Conservation (phyloP, 2,329 filamentous ascomycete species). For the Neofusicoccum umdonicola region DNA sequence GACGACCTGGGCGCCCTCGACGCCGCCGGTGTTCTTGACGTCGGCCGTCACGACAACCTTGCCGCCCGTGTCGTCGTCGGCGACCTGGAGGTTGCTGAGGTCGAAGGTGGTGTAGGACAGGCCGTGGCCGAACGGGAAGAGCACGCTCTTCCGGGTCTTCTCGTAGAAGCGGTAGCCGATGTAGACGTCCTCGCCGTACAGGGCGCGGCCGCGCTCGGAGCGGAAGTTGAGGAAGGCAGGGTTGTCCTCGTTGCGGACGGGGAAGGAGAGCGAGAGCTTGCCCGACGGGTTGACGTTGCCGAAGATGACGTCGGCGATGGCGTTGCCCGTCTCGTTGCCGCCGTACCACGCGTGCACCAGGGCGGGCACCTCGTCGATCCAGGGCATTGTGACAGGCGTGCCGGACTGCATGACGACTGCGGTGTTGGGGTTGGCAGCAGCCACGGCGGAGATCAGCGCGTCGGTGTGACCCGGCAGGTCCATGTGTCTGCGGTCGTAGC, state of each 20-base stretch:
- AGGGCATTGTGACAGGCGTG: slow-evolving; percentile 67
- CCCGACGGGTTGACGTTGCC: slow-evolving; percentile 63
- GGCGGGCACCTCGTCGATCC: slow-evolving; percentile 62
- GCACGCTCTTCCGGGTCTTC: slow-evolving; percentile 57
- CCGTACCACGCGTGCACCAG: slow-evolving; percentile 71
- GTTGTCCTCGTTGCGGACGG: slow-evolving; percentile 60
- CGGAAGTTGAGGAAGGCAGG: slow-evolving; percentile 67
- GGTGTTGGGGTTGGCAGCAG: slow-evolving; percentile 61
- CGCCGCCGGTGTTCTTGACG: slow-evolving; percentile 54
- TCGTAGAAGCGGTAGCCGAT: slow-evolving; percentile 44
- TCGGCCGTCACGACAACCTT: slow-evolving; percentile 30
- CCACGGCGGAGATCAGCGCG: slow-evolving; percentile 44
- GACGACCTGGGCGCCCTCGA: slow-evolving; percentile 61
- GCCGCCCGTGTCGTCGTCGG: slow-evolving; percentile 19
- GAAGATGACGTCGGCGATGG: slow-evolving; percentile 62
- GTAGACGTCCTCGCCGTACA: slow-evolving; percentile 25
- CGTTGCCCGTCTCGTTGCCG: slow-evolving; percentile 63
- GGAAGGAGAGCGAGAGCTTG: slow-evolving; percentile 62
- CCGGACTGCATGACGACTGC: slow-evolving; percentile 65
- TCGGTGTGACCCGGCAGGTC: slow-evolving; percentile 60
- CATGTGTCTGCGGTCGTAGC: slow-evolving; percentile 24
- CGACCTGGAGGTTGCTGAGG: neutral
- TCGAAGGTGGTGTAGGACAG: slow-evolving; percentile 61
- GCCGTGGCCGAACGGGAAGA: slow-evolving; percentile 64
- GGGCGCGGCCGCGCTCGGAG: slow-evolving; percentile 54